Base-by-base conservation (phyloP, 1,284 basidiomycete genomes). In the Apiotrichum porosum region DNA sequence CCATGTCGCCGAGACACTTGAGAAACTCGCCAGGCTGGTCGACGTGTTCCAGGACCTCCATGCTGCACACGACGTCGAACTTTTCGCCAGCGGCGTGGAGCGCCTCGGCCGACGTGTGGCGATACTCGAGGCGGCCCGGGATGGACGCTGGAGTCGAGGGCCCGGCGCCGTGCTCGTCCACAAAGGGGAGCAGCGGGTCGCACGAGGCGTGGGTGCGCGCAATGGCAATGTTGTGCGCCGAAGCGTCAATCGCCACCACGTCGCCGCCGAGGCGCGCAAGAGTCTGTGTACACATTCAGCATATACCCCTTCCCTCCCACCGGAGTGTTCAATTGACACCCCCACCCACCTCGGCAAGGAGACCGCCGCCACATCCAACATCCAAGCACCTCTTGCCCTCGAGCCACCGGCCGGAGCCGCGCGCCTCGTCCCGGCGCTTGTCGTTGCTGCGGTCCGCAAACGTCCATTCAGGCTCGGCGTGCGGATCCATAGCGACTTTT, bases 11-110 rank as follows among this genome's bases (percentile, higher is more conserved):
- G 56, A 90, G 85, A 39, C 84, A 83, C 37, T 81, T 77, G 42
- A 97, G 77, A 71, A 99, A 99, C 8, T 80, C 79, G 12, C 82
- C 78, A 0, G 95, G 94, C 60, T 92, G 83, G 65, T 95, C 86
- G 51, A 99, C 95, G 66, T 99, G 95, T 75, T 99, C 95, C 36
- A 99, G 68, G 15, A 99, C 93, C 69, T 99, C 95, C 91, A 98
- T 92, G 10, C 91, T 88, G 68, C 91, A 95, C 14, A 99, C 92
- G 8, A 94, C 79, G 69, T 98, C 94, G 66, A 86, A 98, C 37
- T 79, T 79, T 24, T 79, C 63, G 18, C 74, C 73, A 8, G 57
- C 68, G 9, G 82, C 80, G 19, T 79, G 68, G 6, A 82, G 79
- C 0, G 79, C 78, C 67, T 97, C 94, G 0, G 88, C 91, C 0